phyloP scores from a whole-genome alignment of 2,329 filamentous ascomycete genomes.

The Curvularia sp. region DNA sequence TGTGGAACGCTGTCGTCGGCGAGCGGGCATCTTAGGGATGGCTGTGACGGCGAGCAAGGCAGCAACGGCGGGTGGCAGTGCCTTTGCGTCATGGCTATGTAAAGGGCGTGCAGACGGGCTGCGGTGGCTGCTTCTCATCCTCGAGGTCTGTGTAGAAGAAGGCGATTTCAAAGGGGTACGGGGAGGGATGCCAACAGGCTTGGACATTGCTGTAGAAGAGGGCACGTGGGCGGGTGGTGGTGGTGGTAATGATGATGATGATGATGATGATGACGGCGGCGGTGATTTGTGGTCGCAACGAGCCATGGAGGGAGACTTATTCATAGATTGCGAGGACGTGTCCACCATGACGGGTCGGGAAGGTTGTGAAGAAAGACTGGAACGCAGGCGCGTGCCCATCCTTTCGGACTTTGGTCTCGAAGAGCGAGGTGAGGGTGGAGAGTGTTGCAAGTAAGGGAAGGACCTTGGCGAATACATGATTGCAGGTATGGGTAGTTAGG shows the following conservation, averaged over 20 bases:
- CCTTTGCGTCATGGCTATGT: conserved; percentile 52
- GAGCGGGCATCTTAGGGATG: conserved; percentile 61
- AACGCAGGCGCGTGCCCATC: conserved; percentile 42
- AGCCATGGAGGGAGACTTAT: conserved; percentile 14
- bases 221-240: conserved; percentile 15
- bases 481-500: conserved; percentile 20
- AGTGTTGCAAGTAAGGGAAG: conserved; percentile 52
- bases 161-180: conserved; percentile 42
- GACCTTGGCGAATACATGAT: conserved; percentile 57
- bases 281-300: background rate
- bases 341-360: conserved; percentile 20
- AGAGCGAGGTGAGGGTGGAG: conserved; percentile 45
- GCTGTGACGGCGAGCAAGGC: conserved; percentile 66
- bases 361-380: conserved; percentile 26
- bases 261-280: conserved; percentile 12
- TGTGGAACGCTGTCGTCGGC: conserved; percentile 52
- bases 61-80: conserved; percentile 63
- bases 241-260: conserved; percentile 13
- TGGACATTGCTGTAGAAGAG: conserved; percentile 40
- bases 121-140: conserved; percentile 43
- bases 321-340: conserved; percentile 17
- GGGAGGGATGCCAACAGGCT: conserved; percentile 54
- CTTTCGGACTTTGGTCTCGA: conserved; percentile 30
- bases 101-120: conserved; percentile 35
- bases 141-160: conserved; percentile 43